Percentiles rank a stretch among this genome's conserved stretches.
Evolutionary conservation across 2,329 filamentous ascomycete species (phyloP).

Genomic region (Ophiocordyceps unilateralis): DNA sequence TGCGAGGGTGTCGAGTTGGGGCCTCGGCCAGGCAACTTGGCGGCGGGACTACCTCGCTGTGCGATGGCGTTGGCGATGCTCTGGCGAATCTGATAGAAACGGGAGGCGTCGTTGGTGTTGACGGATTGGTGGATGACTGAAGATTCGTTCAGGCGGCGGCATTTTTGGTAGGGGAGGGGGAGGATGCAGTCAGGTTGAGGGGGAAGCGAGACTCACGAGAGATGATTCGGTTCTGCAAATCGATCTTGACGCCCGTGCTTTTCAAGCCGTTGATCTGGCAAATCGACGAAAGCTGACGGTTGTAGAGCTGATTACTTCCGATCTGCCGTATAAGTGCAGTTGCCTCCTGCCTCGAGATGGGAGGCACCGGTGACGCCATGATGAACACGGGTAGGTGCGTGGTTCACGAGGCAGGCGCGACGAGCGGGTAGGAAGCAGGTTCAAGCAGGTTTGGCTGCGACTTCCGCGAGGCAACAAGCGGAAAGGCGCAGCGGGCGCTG

Average conservation of each 20-base stretch:
- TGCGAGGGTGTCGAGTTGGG: not conserved
- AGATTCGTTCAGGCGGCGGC: no score
- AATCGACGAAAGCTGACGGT: conserved; percentile 56
- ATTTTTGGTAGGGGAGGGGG: not conserved
- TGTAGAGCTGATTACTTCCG: conserved; percentile 27
- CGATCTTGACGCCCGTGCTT: conserved; percentile 70
- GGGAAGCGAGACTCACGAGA: conserved; percentile 41
- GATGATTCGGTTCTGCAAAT: conserved; percentile 63
- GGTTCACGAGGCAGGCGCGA: not conserved
- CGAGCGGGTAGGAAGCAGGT: no score
- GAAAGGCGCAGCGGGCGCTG: not conserved
- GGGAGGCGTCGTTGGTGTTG: conserved; percentile 17
- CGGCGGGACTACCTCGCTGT: conserved; percentile 12
- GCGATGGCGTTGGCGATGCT: conserved; percentile 20
- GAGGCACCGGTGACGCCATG: conserved; percentile 11
- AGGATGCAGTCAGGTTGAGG: no score
- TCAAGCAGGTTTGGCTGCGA: not conserved
- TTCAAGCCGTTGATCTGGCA: conserved; percentile 57
- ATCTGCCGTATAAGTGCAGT: conserved; percentile 25
- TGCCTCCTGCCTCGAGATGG: conserved; percentile 23
- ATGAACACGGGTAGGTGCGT: not conserved
- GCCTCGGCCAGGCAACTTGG: conserved; percentile 3
- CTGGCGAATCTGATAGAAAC: conserved; percentile 25
- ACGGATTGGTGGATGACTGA: conserved; percentile 25
- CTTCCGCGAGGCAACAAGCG: not conserved